A percentile compares a stretch with the other conserved stretches of the same genome.
phyloP scores from a whole-genome alignment of 352 stramenopile species.

The Phytophthora foliorum region DNA sequence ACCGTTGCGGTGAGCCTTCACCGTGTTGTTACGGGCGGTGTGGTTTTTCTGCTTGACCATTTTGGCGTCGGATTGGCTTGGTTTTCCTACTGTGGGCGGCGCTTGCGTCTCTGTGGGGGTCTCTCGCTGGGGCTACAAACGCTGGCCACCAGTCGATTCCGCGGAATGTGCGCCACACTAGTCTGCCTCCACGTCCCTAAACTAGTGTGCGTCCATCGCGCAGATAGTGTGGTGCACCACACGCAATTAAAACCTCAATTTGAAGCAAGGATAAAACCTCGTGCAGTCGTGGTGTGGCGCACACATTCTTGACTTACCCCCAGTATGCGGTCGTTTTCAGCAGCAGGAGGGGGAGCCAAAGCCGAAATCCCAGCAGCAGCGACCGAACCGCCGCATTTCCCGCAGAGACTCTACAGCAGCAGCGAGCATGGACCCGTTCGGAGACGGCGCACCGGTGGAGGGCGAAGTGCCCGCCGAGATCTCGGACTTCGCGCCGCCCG shows the following conservation, averaged over 20 bases:
- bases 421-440: slow-evolving; percentile 72
- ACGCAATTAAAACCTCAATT: slow-evolving; percentile 37
- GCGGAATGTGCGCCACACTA: slow-evolving; percentile 20
- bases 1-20: slow-evolving; percentile 98
- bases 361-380: slow-evolving; percentile 32
- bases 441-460: slow-evolving; percentile 44
- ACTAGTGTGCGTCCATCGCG: background rate
- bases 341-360: slow-evolving; percentile 26
- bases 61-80: slow-evolving; percentile 65
- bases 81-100: slow-evolving; percentile 60
- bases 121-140: slow-evolving; percentile 22
- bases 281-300: slow-evolving; percentile 3
- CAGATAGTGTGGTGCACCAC: background rate
- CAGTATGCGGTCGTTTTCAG: slow-evolving; percentile 35
- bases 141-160: slow-evolving; percentile 41
- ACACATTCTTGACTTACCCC: slow-evolving; percentile 19
- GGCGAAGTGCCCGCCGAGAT: slow-evolving; percentile 50
- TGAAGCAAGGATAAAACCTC: slow-evolving; percentile 33
- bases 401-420: slow-evolving; percentile 2
- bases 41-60: slow-evolving; percentile 98
- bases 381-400: slow-evolving; percentile 23
- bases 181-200: background rate
- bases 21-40: slow-evolving; percentile 97
- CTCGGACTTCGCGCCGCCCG: slow-evolving; percentile 68
- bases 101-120: background rate